These are phyloP conservation scores for Stagonosporopsis vannaccii DNA, from an alignment of 2,329 filamentous ascomycete species.

Conservation along the genomic window DNA sequence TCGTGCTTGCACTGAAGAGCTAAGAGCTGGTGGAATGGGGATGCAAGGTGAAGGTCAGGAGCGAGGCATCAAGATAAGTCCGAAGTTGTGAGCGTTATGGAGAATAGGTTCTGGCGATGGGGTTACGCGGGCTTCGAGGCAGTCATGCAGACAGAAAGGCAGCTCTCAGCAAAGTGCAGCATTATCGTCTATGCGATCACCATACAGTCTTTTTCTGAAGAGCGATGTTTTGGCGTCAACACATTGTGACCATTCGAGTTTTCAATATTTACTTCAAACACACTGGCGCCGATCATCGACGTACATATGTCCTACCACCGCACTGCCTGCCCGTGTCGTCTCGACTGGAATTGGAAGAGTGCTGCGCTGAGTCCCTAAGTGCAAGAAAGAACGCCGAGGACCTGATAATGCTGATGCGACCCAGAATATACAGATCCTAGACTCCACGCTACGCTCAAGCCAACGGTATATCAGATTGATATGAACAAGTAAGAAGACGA, in stretches of 20 bases:
- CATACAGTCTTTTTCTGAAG: too few relatives aligned
- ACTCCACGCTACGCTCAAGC: constrained; percentile 27
- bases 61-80: too few relatives aligned
- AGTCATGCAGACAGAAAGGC: too few relatives aligned
- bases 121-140: too few relatives aligned
- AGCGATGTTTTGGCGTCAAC: constrained; percentile 2
- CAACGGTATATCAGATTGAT: constrained; percentile 15
- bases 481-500: constrained; percentile 4
- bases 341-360: not conserved
- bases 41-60: too few relatives aligned
- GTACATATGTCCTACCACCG: not conserved
- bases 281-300: not conserved
- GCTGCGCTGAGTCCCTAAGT: not conserved
- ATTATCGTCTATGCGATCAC: too few relatives aligned
- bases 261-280: constrained; percentile 11
- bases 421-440: constrained; percentile 17
- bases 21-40: too few relatives aligned
- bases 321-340: not conserved
- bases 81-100: too few relatives aligned
- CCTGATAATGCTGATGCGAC: constrained; percentile 15
- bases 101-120: too few relatives aligned
- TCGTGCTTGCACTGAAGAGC: too few relatives aligned
- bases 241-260: constrained; percentile 11
- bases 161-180: too few relatives aligned
- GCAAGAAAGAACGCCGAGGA: constrained; percentile 8